These are phyloP conservation scores for Globisporangium recalcitrans DNA, from an alignment of 352 stramenopile species.

Conservation along the genomic window DNA sequence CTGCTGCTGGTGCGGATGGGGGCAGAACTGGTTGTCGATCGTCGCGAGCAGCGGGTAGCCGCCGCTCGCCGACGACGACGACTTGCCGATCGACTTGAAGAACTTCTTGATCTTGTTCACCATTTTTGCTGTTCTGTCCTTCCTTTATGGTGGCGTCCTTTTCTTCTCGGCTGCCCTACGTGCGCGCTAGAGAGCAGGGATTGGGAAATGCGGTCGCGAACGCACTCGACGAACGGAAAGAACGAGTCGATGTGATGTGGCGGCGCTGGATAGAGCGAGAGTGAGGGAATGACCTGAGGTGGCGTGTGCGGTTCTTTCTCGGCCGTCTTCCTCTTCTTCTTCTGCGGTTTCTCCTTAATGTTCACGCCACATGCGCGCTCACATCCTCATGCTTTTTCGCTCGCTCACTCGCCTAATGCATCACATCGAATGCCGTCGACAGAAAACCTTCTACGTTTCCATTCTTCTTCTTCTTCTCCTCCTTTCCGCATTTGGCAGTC, in stretches of 20 bases:
- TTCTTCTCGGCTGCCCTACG: background rate
- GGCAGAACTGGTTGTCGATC: slow-evolving; percentile 20
- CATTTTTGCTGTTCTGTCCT: slow-evolving; percentile 20
- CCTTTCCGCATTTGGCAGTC: background rate
- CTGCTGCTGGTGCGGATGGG: slow-evolving; percentile 7
- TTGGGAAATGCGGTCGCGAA: background rate
- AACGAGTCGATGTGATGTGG: background rate
- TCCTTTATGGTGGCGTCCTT: too few relatives aligned
- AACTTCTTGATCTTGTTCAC: slow-evolving; percentile 52
- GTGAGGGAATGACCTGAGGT: background rate
- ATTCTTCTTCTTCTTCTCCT: background rate
- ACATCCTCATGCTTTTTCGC: too few relatives aligned
- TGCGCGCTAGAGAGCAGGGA: background rate
- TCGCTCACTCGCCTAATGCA: too few relatives aligned
- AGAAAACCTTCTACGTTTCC: too few relatives aligned
- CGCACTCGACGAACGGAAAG: background rate
- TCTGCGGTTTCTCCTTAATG: too few relatives aligned
- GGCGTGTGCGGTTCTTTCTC: background rate
- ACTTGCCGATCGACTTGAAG: slow-evolving; percentile 43
- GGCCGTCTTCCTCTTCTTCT: too few relatives aligned
- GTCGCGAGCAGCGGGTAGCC: slow-evolving; percentile 12
- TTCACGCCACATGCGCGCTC: too few relatives aligned
- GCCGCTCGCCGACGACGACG: slow-evolving; percentile 8
- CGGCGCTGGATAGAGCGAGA: background rate
- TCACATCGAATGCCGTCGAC: too few relatives aligned